Evolutionary conservation across 805 yeast species (phyloP), one percentile per base, ranked within the genome.

Genomic region (Kodamaea laetipori): DNA sequence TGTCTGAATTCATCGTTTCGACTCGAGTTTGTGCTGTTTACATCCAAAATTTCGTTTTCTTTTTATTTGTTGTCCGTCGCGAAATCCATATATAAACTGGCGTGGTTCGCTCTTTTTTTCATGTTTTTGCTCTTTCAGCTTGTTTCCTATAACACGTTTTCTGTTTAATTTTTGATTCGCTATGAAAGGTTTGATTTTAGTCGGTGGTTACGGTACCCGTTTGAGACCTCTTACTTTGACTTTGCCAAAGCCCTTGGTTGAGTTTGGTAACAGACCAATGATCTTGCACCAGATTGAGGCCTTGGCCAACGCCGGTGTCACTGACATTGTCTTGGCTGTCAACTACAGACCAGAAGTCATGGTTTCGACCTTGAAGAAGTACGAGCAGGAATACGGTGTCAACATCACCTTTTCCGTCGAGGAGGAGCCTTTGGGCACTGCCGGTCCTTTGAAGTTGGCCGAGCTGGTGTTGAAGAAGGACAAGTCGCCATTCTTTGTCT

Each of bases 191-290:
- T 82, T 92, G 72, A 92, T 92, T 80, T 84, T 92, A 69, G 98
- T 92, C 60, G 99, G 99, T 67, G 99, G 99, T 73, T 94, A 90
- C 78, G 99, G 99, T 80, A 94, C 99, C 64, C 94, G 99, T 78
- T 86, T 94, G 77, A 90, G 99, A 82, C 99, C 99, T 51, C 78
- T 94, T 63, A 90, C 98, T 51, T 77, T 90, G 60, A 89, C 97
- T 47, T 80, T 84, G 53, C 98, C 98, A 69, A 90, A 90, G 75
- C 98, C 98, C 41, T 78, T 90, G 71, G 97, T 90, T 53, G 98
- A 92, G 75, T 94, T 94, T 63, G 99, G 87, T 69, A 94, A 94
- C 87, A 87, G 92, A 76, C 98, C 99, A 63, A 94, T 94, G 99
- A 94, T 94, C 61, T 77, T 89, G 60, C 99, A 94, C 71, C 99